A percentile compares a stretch with the other conserved stretches of the same genome.
These are phyloP conservation scores for Vitis rotundifolia DNA, from an alignment of 164 flowering plant genomes.

Conservation along the genomic window DNA sequence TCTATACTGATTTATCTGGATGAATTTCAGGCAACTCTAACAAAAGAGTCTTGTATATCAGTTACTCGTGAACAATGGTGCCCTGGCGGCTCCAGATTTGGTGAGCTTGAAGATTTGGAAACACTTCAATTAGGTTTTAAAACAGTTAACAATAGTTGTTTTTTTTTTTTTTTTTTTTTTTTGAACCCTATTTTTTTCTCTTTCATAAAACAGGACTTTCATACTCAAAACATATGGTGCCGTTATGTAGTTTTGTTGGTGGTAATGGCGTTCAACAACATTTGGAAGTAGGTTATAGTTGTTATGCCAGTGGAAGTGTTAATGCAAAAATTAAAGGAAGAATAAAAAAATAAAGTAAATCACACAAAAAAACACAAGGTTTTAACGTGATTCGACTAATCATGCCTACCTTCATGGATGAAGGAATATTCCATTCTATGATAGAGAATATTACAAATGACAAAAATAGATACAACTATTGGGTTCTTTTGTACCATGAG, in stretches of 20 bases:
- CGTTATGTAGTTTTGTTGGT: conserved; percentile 19
- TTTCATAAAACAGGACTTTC: conserved; percentile 24
- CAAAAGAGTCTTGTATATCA: conserved; percentile 21
- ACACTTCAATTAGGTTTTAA: neutral
- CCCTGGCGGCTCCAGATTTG: conserved; percentile 30
- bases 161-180: no score
- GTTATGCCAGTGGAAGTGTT: neutral
- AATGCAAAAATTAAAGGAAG: no score
- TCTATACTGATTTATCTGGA: neutral
- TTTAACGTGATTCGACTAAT: no score
- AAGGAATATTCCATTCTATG: no score
- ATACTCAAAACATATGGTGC: conserved; percentile 22
- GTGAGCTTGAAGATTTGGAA: conserved; percentile 10
- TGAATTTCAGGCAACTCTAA: conserved; percentile 14
- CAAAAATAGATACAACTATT: no score
- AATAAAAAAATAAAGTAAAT: no score
- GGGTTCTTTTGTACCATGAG: no score
- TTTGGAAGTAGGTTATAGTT: conserved; percentile 18
- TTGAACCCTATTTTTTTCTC: neutral
- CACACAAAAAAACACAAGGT: no score
- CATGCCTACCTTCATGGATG: neutral
- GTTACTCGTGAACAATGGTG: conserved; percentile 27
- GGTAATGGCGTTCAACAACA: conserved; percentile 15
- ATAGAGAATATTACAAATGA: no score
- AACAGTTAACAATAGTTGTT: neutral